Base-by-base conservation (phyloP, 208 protist species). In the Crithidia mellificae region DNA sequence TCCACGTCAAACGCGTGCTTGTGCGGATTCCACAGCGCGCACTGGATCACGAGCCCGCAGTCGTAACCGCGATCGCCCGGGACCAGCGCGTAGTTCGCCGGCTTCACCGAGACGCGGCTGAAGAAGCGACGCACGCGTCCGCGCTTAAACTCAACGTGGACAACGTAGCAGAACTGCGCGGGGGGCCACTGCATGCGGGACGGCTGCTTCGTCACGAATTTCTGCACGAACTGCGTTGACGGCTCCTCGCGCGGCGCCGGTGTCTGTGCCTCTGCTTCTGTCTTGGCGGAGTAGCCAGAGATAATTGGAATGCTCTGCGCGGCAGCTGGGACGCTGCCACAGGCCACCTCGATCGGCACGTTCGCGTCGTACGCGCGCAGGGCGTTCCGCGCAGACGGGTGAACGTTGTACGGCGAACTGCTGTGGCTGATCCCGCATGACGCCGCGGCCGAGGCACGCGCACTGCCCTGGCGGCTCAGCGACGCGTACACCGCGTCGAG, bases 91-190 rank as follows among this genome's bases (percentile, higher is more conserved):
- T 93, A 89, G 73, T 67, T 70, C 24, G 81, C 81, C 0, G 77
- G 74, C 24, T 54, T 61, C 56, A 76, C 29, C 25, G 68, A 53
- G 12, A 71, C 22, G 20, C 67, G 63, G 38, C 63, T 77, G 29
- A 77, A 53, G 65, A 77, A 92, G 12, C 78, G 69, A 25, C 78
- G 67, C 63, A 92, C 43, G 2, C 86, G 85, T 34, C 88, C 72
- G 15, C 89, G 86, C 66, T 94, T 94, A 78, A 94, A 94, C 74
- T 94, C 86, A 12, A 94, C 84, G 29, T 89, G 49, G 5, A 81
- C 19, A 32, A 94, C 68, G 63, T 84, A 82, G 64, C 84, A 88
- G 46, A 81, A 53, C 34, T 74, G 43, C 14, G 17, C 8, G 1
- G 76, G 54, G 6, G 76, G 80, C 80, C 80, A 85, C 49, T 24